Base-by-base conservation (phyloP, 2,329 filamentous ascomycete species). In the Rutstroemia sp. region DNA sequence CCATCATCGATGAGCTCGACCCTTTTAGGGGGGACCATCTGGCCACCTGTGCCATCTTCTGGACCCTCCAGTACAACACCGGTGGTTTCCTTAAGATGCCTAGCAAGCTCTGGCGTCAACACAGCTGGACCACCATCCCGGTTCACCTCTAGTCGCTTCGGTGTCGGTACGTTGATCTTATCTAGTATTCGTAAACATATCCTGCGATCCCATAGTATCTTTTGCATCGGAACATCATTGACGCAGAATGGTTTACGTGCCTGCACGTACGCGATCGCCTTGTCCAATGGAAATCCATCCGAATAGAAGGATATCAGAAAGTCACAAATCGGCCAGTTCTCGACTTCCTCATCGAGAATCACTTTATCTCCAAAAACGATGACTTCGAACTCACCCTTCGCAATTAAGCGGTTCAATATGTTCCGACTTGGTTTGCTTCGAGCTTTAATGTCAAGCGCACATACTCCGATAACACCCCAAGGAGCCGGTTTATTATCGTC, bases 341-440 rank as follows among this genome's bases (percentile, higher is more conserved):
- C 91, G 56, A 96, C 87, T 60, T 88, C 89, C 80, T 99, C 94
- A 68, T 99, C 94, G 38, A 99, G 78, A 64, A 99, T 99, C 45
- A 96, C 92, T 73, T 99, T 99, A 75, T 99, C 94, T 48, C 94
- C 95, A 75, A 99, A 99, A 12, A 99, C 92, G 60, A 95, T 87
- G 23, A 97, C 92, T 67, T 99, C 92, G 67, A 99, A 97, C 65
- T 97, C 92, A 50, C 86, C 83, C 63, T 95, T 92, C 36, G 88
- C 84, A 62, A 96, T 92, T 19, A 99, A 78, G 51, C 92, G 84
- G 68, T 95, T 97, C 58, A 99, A 75, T 64, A 99, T 99, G 68
- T 96, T 97, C 63, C 95, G 82, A 69, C 92, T 96, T 1, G 94
- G 94, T 72, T 97, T 97, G 77, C 92, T 96, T 67, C 94, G 83